Evolutionary conservation across 495 filamentous ascomycete genomes (phyloP).

Genomic region (Durotheca rogersii): DNA sequence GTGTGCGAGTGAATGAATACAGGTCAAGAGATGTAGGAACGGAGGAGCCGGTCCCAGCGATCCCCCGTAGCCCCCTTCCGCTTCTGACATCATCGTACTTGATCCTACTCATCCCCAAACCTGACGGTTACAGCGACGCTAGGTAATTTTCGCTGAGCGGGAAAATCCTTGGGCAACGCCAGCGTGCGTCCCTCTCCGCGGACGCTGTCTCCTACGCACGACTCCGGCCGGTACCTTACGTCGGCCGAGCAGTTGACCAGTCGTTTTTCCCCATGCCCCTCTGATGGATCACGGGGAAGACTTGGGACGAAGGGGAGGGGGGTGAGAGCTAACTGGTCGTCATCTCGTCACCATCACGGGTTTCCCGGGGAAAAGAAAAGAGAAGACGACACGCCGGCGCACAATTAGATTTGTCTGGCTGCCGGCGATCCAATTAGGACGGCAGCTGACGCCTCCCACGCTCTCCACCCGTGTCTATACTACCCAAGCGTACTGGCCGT

Average conservation of each 20-base stretch:
- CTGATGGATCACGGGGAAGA: conserved; percentile 31
- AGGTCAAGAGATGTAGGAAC: too few relatives aligned
- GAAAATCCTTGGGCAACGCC: conserved; percentile 26
- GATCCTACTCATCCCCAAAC: conserved; percentile 5
- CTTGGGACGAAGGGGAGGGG: conserved; percentile 28
- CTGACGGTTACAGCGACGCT: conserved; percentile 22
- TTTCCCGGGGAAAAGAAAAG: conserved; percentile 25
- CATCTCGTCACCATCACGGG: conserved; percentile 24
- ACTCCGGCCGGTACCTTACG: conserved; percentile 34
- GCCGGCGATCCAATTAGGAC: conserved; percentile 26
- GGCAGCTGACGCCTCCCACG: conserved; percentile 32
- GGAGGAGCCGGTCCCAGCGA: too few relatives aligned
- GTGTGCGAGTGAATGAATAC: too few relatives aligned
- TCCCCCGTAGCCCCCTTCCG: neutral
- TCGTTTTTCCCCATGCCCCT: conserved; percentile 32
- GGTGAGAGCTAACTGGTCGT: conserved; percentile 10
- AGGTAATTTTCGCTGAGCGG: conserved; percentile 11
- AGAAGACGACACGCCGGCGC: conserved; percentile 22
- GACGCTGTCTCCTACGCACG: conserved; percentile 18
- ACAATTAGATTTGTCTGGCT: conserved; percentile 19
- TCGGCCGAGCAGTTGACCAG: conserved; percentile 32
- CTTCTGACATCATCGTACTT: conserved; percentile 31
- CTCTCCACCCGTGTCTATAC: conserved; percentile 22
- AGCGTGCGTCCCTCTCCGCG: conserved; percentile 23
- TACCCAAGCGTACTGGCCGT: conserved; percentile 15